Conservation (phyloP, 805 yeast genomes). For the Teunomyces cretensis region DNA sequence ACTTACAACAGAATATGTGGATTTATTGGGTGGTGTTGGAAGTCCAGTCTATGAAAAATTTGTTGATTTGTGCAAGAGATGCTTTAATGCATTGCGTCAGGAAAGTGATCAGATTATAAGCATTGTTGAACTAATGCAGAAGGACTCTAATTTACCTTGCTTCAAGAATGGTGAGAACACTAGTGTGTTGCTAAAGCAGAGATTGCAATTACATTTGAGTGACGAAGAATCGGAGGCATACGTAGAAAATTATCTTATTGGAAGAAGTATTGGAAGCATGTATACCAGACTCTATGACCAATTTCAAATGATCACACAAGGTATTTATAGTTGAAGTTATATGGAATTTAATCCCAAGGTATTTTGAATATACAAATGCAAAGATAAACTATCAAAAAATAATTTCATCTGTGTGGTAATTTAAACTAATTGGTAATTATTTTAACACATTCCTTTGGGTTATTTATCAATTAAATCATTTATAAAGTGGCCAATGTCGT, state of each 20-base stretch:
- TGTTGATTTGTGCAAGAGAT: slow-evolving; percentile 60
- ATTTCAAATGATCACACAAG: slow-evolving; percentile 92
- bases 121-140: slow-evolving; percentile 92
- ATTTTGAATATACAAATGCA: not conserved
- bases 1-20: slow-evolving; percentile 84
- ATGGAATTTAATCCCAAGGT: not conserved
- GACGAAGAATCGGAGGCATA: slow-evolving; percentile 73
- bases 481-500: not conserved
- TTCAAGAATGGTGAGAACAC: slow-evolving; percentile 87
- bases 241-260: slow-evolving; percentile 75
- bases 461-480: not conserved
- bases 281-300: slow-evolving; percentile 94
- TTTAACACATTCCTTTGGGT: not conserved
- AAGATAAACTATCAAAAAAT: not conserved
- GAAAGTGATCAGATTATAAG: slow-evolving; percentile 72
- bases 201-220: slow-evolving; percentile 74
- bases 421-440: not conserved
- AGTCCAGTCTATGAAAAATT: slow-evolving; percentile 62
- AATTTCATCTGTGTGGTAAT: not conserved
- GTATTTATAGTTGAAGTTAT: slow-evolving; percentile 74
- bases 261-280: slow-evolving; percentile 79
- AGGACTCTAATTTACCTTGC: slow-evolving; percentile 87
- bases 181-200: slow-evolving; percentile 70
- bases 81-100: slow-evolving; percentile 72
- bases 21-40: slow-evolving; percentile 76